Conservation (phyloP, 208 protist genomes). For the Trypanosoma lewisi region DNA sequence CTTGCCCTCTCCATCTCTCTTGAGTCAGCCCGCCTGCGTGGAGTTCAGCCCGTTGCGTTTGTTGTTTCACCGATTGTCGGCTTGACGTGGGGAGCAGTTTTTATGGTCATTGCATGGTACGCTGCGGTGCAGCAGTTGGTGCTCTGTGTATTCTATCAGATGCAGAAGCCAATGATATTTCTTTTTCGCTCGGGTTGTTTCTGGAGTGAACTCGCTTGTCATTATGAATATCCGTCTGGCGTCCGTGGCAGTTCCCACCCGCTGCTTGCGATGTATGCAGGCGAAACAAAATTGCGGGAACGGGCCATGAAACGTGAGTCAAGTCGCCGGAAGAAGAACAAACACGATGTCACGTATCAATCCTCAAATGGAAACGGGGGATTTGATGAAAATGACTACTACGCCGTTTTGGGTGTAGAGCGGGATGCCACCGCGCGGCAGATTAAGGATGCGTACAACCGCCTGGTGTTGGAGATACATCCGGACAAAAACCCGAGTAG, state of each 20-base stretch:
- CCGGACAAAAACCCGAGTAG: conserved; percentile 85
- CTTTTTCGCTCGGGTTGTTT: conserved; percentile 4
- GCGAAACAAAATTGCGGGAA: conserved; percentile 19
- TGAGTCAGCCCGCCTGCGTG: conserved; percentile 39
- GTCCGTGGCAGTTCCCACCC: conserved; percentile 10
- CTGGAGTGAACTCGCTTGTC: conserved; percentile 25
- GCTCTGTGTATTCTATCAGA: conserved; percentile 45
- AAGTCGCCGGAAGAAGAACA: conserved; percentile 15
- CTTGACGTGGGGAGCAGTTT: conserved; percentile 50
- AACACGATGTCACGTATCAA: conserved; percentile 12
- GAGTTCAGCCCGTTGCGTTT: conserved; percentile 24
- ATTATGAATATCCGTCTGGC: conserved; percentile 16
- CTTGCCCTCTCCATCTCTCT: conserved; percentile 66
- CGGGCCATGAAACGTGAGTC: conserved; percentile 25
- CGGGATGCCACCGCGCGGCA: conserved; percentile 58
- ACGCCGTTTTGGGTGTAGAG: conserved; percentile 68
- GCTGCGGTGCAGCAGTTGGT: conserved; percentile 71
- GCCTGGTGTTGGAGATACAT: conserved; percentile 82
- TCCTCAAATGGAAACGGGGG: not conserved
- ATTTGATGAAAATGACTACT: conserved; percentile 45
- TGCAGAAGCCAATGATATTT: conserved; percentile 37
- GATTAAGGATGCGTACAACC: conserved; percentile 89
- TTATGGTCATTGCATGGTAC: conserved; percentile 57
- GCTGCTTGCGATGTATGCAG: conserved; percentile 7
- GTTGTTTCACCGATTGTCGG: conserved; percentile 47